Conservation (phyloP, 73 alveolate species). For the Tetrahymena borealis region DNA sequence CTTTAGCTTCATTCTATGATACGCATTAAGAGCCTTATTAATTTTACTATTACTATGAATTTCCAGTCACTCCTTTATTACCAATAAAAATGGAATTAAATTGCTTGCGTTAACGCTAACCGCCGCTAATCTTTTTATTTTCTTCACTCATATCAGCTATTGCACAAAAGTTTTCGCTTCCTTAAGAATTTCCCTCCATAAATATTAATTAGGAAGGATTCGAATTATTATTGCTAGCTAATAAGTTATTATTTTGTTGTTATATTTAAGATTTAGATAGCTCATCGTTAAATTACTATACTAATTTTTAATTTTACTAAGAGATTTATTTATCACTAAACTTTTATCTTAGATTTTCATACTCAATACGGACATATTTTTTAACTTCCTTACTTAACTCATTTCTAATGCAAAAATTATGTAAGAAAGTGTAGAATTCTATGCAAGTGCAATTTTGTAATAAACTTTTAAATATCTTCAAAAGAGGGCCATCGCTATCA, state of each 20-base stretch:
- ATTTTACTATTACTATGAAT: neutral
- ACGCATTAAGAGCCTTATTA: no score
- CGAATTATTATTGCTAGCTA: neutral
- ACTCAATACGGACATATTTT: neutral
- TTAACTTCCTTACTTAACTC: neutral
- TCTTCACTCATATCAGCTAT: neutral
- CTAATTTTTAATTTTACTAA: neutral
- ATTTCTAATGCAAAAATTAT: neutral
- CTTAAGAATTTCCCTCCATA: neutral
- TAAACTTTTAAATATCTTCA: neutral
- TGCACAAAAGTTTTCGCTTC: neutral
- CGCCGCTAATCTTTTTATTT: neutral
- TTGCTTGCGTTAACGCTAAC: neutral
- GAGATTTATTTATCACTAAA: neutral
- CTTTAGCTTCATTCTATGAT: neutral
- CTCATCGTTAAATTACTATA: neutral
- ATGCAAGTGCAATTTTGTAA: neutral
- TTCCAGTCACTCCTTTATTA: neutral
- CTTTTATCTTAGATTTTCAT: neutral
- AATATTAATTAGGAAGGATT: neutral
- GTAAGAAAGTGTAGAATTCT: neutral
- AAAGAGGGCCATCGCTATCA: neutral
- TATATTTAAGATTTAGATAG: neutral
- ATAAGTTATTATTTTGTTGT: neutral
- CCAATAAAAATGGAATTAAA: neutral